Evolutionary conservation across 495 filamentous ascomycete species (phyloP).

Genomic region (Penicillium macrosclerotiorum): DNA sequence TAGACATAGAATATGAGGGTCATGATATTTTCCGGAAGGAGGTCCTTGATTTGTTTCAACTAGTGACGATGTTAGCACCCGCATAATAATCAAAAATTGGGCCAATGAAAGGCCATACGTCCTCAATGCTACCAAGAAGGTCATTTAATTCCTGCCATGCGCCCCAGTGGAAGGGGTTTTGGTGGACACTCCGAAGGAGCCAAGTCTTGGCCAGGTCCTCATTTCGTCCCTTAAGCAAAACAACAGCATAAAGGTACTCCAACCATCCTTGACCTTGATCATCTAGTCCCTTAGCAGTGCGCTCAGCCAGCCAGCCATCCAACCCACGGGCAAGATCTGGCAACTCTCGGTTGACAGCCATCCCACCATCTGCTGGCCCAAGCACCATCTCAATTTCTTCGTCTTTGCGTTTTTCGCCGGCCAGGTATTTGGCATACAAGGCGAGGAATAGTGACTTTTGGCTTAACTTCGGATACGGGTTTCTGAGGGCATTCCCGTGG

Average conservation of each 20-base stretch:
- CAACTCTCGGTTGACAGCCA: conserved; percentile 80
- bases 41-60: conserved; percentile 55
- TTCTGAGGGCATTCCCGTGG: conserved; percentile 21
- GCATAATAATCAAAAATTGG: not conserved
- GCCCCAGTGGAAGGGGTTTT: conserved; percentile 93
- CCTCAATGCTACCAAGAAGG: conserved; percentile 74
- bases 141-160: conserved; percentile 87
- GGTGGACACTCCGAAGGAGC: conserved; percentile 78
- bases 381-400: conserved; percentile 98
- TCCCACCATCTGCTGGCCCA: conserved; percentile 84
- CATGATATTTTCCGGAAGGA: conserved; percentile 86
- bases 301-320: conserved; percentile 71
- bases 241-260: conserved; percentile 92
- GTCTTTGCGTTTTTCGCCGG: conserved; percentile 93
- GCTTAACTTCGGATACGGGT: conserved; percentile 60
- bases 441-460: conserved; percentile 91
- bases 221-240: conserved; percentile 87
- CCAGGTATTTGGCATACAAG: conserved; percentile 86
- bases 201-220: conserved; percentile 78
- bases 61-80: conserved; percentile 28
- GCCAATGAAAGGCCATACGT: conserved; percentile 55
- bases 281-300: conserved; percentile 54
- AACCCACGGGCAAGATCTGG: conserved; percentile 69
- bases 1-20: conserved; percentile 90
- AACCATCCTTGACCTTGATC: conserved; percentile 83